Conservation (phyloP, 352 stramenopile genomes). For the Lagenidium sp. region DNA sequence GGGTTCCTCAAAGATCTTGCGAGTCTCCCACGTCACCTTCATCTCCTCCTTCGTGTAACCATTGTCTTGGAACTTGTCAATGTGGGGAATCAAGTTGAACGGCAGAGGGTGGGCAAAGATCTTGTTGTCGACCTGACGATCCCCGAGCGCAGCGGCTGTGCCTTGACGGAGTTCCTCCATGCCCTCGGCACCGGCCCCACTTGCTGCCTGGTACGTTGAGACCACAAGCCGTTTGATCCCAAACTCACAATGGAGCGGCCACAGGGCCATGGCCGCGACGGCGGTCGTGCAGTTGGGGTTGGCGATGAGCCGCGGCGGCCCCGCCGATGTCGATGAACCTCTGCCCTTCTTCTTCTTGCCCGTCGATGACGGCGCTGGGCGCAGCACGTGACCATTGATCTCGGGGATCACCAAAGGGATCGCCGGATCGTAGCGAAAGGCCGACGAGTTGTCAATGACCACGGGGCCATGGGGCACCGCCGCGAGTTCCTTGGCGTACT, state of each 20-base stretch:
- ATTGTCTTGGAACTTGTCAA: conserved; percentile 99
- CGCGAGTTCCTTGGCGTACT: conserved; percentile 92
- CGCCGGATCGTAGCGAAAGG: conserved; percentile 89
- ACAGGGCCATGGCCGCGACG: conserved; percentile 96
- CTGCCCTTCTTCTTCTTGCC: conserved; percentile 12
- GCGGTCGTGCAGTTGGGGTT: conserved; percentile 99
- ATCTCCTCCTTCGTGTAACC: conserved; percentile 99
- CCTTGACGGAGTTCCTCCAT: conserved; percentile 95
- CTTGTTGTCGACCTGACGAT: conserved; percentile 78
- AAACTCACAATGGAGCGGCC: conserved; percentile 95
- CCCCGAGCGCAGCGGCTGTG: conserved; percentile 61
- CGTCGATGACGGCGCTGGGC: too few species aligned
- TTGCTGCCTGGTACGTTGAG: conserved; percentile 93
- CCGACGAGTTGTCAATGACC: conserved; percentile 99
- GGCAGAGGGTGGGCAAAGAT: conserved; percentile 96
- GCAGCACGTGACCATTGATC: conserved; percentile 90
- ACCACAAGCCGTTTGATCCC: conserved; percentile 95
- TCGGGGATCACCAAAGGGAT: conserved; percentile 94
- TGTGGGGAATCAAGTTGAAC: conserved; percentile 99
- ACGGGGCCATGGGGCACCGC: conserved; percentile 71
- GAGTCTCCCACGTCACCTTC: conserved; percentile 98
- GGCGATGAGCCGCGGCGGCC: conserved; percentile 92
- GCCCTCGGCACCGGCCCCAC: conserved; percentile 84
- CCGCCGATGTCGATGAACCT: too few species aligned
- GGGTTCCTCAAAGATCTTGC: conserved; percentile 95